These are phyloP conservation scores for Pseudocercospora macadamiae DNA, from an alignment of 2,329 filamentous ascomycete species.

Conservation along the genomic window DNA sequence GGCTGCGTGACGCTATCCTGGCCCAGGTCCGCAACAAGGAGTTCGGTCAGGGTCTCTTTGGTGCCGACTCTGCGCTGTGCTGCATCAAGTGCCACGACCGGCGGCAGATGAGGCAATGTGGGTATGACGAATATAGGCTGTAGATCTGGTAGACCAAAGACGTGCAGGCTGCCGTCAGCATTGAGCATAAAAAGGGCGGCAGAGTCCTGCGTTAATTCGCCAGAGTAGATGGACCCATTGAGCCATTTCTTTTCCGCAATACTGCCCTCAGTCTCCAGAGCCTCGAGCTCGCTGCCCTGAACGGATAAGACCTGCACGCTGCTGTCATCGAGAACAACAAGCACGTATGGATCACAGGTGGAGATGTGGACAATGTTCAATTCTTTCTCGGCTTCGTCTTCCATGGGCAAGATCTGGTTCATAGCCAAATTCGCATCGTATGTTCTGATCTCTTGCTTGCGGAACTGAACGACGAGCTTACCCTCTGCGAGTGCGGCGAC, in stretches of 20 bases:
- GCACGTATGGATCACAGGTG: slow-evolving; percentile 82
- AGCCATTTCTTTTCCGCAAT: slow-evolving; percentile 73
- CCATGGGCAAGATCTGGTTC: slow-evolving; percentile 87
- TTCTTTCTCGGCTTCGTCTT: slow-evolving; percentile 83
- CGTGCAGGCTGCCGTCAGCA: slow-evolving; percentile 68
- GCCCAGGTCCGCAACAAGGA: slow-evolving; percentile 82
- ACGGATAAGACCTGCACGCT: slow-evolving; percentile 79
- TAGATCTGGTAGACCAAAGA: slow-evolving; percentile 77
- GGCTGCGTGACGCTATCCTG: slow-evolving; percentile 71
- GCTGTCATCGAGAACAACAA: slow-evolving; percentile 81
- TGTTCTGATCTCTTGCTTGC: slow-evolving; percentile 82
- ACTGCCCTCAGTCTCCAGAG: slow-evolving; percentile 61
- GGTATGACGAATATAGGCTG: slow-evolving; percentile 74
- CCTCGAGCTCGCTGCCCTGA: slow-evolving; percentile 67
- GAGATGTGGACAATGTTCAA: slow-evolving; percentile 77
- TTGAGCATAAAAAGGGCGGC: slow-evolving; percentile 78
- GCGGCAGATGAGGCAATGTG: slow-evolving; percentile 76
- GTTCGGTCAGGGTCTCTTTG: slow-evolving; percentile 75
- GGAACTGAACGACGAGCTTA: slow-evolving; percentile 81
- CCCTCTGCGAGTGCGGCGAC: slow-evolving; percentile 81
- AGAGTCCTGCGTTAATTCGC: slow-evolving; percentile 56
- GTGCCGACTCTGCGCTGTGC: slow-evolving; percentile 69
- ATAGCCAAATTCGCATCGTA: slow-evolving; percentile 93
- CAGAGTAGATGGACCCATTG: slow-evolving; percentile 80
- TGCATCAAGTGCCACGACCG: slow-evolving; percentile 73